Evolutionary conservation across 805 yeast species (phyloP), one percentile per base, ranked within the genome.

Genomic region (Candida maesae): DNA sequence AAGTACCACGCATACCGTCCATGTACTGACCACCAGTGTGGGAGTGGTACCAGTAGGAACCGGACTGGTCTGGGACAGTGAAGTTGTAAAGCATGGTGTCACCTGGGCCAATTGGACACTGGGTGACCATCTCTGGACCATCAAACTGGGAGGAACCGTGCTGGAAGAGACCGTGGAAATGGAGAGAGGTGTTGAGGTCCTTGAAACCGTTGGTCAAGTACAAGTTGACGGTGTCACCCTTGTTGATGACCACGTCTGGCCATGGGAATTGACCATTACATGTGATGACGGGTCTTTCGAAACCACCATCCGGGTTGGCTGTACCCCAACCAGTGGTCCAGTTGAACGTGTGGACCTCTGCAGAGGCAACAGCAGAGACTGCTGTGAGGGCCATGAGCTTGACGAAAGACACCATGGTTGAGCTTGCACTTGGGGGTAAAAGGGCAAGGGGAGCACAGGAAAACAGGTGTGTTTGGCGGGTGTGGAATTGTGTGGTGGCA

Each of bases 11-110:
- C 79, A 84, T 74, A 60, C 99, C 99, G 60, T 93, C 98, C 63
- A 93, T 90, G 56, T 89, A 89, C 65, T 90, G 95, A 53, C 90
- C 91, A 17, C 73, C 65, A 26, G 90, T 79, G 67, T 93, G 99
- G 23, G 98, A 87, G 65, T 93, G 99, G 72, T 91, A 93, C 99
- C 99, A 93, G 73, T 72, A 93, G 15, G 95, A 76, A 56, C 99
- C 99, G 43, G 72, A 78, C 66, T 93, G 96, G 45, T 61, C 63
- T 36, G 76, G 76, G 46, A 89, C 87, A 20, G 96, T 84, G 65
- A 93, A 93, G 70, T 91, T 89, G 72, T 93, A 93, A 48, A 81
- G 64, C 65, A 78, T 70, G 15, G 84, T 74, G 46, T 76, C 75
- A 40, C 84, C 84, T 6, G 95, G 84, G n/a, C 85, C 80, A 50